Evolutionary conservation across 768 basidiomycete genomes (phyloP).

Genomic region (Macrolepiota albuminosa): DNA sequence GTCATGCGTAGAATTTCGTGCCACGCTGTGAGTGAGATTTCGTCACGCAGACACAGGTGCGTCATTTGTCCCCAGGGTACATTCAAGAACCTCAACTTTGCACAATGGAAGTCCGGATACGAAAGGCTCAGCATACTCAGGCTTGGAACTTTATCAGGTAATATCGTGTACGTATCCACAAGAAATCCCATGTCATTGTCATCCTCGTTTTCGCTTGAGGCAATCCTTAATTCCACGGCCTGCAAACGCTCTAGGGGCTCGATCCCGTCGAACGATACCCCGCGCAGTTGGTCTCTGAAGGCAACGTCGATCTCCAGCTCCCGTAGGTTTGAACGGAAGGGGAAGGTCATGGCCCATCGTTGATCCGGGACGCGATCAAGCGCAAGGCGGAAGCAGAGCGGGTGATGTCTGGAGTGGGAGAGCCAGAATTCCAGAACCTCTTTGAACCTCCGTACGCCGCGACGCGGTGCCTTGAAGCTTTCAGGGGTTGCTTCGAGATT

Average conservation of each 20-base stretch:
- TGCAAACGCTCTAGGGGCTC: not conserved
- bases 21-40: not conserved
- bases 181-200: not conserved
- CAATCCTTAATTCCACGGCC: not conserved
- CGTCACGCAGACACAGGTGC: not conserved
- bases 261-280: not conserved
- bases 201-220: not conserved
- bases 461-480: not conserved
- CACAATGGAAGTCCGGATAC: not conserved
- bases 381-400: not conserved
- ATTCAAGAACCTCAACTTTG: not conserved
- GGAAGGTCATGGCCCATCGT: not conserved
- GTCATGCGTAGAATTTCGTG: not conserved
- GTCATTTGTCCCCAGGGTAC: not conserved
- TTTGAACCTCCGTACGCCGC: not conserved
- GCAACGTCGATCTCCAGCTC: not conserved
- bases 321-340: not conserved
- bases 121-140: not conserved
- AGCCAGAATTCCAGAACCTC: not conserved
- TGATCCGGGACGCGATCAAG: not conserved
- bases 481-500: not conserved
- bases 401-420: not conserved
- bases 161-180: not conserved
- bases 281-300: not conserved
- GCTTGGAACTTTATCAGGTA: not conserved